Base-by-base conservation (phyloP, 257 asterid genomes). In the Phtheirospermum japonicum region DNA sequence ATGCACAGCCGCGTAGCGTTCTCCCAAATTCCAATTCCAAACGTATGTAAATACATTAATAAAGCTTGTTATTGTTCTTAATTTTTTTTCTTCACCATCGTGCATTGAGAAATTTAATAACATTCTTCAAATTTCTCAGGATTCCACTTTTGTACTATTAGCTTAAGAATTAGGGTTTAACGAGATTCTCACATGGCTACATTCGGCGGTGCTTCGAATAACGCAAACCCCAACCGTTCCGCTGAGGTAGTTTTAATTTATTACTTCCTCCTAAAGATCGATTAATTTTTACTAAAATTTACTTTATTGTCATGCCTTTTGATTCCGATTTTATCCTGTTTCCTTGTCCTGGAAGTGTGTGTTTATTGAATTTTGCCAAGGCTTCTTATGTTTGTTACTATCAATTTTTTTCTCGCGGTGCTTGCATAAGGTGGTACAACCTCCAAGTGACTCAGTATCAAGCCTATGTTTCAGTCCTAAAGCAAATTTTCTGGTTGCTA, bases 381-480 rank as follows among this genome's bases (percentile, higher is more conserved):
- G 26, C 20, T 48, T 12, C 19, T 45, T 48, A 5, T 48, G 11
- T 14, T n/a, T 36, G 42, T 32, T 28, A 40, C 1, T 9, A 65
- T 51, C 9, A 9, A 19, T 37, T 51, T 64, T 13, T 54, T 57
- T n/a, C 18, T 34, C 40, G 16, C 39, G 11, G 53, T 7, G 26
- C 28, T 56, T 65, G 56, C 19, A 34, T 6, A 31, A 74, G 98
- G 91, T 88, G 55, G 75, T 55, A 18, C 85, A 82, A 67, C 86
- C 97, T 69, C 97, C 97, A 1, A 61, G 70, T 64, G 96, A 90
- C 73, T 83, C 93, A 13, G 80, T 87, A 2, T 87, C 97, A 19
- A 90, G 97, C 73, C 79, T 90, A 50, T 50, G 79, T 56, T 90
- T 90, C 67, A 87, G 96, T 64, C 96, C 97, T 16, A 85, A 82